Percentiles rank a stretch among this genome's conserved stretches.
Evolutionary conservation across 805 yeast species (phyloP).

Genomic region (Metahyphopichia silvanorum): DNA sequence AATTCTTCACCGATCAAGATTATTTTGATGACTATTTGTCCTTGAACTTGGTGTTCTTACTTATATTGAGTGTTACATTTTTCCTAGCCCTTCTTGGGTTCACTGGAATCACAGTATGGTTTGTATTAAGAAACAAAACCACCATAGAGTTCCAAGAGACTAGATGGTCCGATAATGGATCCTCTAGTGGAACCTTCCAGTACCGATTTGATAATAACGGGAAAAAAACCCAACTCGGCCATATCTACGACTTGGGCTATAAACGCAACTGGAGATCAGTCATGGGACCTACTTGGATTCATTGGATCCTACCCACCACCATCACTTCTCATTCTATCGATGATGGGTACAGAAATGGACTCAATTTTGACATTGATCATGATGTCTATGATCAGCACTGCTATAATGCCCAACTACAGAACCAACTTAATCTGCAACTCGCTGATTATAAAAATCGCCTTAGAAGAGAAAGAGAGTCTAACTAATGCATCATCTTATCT

Average conservation of each 20-base stretch:
- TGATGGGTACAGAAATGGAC: slow-evolving; percentile 37
- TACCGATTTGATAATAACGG: slow-evolving; percentile 38
- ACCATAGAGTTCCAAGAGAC: slow-evolving; percentile 75
- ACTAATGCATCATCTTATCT: too few species aligned
- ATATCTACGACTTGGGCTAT: slow-evolving; percentile 74
- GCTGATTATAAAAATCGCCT: slow-evolving; percentile 16
- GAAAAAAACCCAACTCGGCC: slow-evolving; percentile 47
- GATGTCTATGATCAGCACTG: slow-evolving; percentile 36
- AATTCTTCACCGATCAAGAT: slow-evolving; percentile 42
- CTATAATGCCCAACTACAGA: slow-evolving; percentile 43
- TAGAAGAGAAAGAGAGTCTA: slow-evolving; percentile 11
- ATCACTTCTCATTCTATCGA: slow-evolving; percentile 16
- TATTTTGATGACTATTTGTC: slow-evolving; percentile 46
- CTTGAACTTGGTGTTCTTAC: slow-evolving; percentile 57
- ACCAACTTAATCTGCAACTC: slow-evolving; percentile 42
- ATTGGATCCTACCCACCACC: slow-evolving; percentile 69
- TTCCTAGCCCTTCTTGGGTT: slow-evolving; percentile 44
- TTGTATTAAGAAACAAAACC: slow-evolving; percentile 63
- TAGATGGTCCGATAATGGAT: slow-evolving; percentile 39
- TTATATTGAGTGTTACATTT: slow-evolving; percentile 58
- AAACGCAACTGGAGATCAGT: slow-evolving; percentile 59
- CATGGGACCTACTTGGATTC: slow-evolving; percentile 65
- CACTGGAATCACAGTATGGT: slow-evolving; percentile 53
- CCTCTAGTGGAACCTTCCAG: slow-evolving; percentile 12
- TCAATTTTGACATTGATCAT: slow-evolving; percentile 49